These are phyloP conservation scores for Nicotiana paniculata DNA, from an alignment of 257 asterid species.

Conservation along the genomic window DNA sequence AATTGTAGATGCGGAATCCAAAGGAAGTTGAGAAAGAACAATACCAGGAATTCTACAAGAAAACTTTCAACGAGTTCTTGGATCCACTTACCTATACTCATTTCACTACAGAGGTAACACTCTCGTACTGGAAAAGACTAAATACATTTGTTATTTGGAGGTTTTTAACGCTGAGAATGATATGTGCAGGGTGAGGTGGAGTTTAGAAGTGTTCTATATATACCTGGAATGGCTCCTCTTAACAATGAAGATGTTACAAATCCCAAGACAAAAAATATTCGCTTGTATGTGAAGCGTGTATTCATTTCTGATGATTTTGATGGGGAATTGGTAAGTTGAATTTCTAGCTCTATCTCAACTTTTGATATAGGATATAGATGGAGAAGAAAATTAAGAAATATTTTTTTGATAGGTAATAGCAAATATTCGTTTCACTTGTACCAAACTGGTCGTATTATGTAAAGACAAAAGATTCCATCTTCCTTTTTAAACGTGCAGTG, in stretches of 20 bases:
- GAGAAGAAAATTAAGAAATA: background rate
- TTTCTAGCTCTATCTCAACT: background rate
- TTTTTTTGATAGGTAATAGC: background rate
- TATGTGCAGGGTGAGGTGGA: constrained; percentile 90
- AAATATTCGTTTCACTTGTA: background rate
- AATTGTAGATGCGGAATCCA: constrained; percentile 80
- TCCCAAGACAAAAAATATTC: constrained; percentile 88
- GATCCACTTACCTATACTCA: constrained; percentile 75
- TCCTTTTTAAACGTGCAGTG: background rate
- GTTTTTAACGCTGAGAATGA: constrained; percentile 5
- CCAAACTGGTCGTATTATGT: background rate
- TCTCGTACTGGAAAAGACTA: background rate
- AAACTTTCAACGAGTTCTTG: constrained; percentile 85
- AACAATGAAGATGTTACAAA: constrained; percentile 84
- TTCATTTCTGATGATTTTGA: constrained; percentile 96
- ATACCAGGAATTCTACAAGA: constrained; percentile 84
- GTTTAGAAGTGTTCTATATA: constrained; percentile 84
- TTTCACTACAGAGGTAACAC: constrained; percentile 86
- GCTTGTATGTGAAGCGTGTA: constrained; percentile 83
- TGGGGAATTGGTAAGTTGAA: constrained; percentile 73
- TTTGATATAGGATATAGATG: background rate
- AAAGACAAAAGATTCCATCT: background rate
- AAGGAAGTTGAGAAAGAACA: constrained; percentile 88
- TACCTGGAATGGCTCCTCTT: constrained; percentile 97
- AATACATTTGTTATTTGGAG: background rate